Percentiles rank a stretch among this genome's conserved stretches.
phyloP scores from a whole-genome alignment of 2,329 filamentous ascomycete species.

The Drechslerella dactyloides region DNA sequence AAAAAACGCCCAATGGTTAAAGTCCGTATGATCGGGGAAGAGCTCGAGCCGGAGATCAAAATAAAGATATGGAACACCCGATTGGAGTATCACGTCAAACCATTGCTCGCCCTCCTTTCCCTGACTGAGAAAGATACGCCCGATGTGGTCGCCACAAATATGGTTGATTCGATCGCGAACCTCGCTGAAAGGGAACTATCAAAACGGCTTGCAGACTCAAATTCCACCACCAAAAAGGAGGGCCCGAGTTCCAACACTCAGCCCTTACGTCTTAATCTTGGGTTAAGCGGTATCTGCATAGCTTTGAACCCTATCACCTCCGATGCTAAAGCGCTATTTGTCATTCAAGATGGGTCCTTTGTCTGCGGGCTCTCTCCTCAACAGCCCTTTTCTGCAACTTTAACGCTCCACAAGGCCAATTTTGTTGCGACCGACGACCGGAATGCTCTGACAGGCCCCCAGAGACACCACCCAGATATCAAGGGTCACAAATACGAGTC shows the following conservation, averaged over 20 bases:
- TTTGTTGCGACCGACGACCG: slow-evolving; percentile 82
- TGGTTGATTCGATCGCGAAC: slow-evolving; percentile 80
- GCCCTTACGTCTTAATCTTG: slow-evolving; percentile 73
- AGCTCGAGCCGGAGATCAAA: slow-evolving; percentile 89
- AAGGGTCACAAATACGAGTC: slow-evolving; percentile 53
- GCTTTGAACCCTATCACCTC: slow-evolving; percentile 81
- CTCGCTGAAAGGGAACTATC: slow-evolving; percentile 65
- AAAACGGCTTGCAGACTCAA: slow-evolving; percentile 21
- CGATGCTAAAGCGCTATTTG: slow-evolving; percentile 76
- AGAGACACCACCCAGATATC: slow-evolving; percentile 17
- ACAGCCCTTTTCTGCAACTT: slow-evolving; percentile 67
- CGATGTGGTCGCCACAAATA: slow-evolving; percentile 75
- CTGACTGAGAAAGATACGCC: slow-evolving; percentile 71
- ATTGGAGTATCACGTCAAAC: slow-evolving; percentile 86
- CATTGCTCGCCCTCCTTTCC: slow-evolving; percentile 78
- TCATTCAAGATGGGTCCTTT: slow-evolving; percentile 78
- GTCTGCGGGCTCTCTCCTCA: slow-evolving; percentile 71
- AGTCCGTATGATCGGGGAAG: slow-evolving; percentile 88
- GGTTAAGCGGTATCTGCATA: slow-evolving; percentile 78
- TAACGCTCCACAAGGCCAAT: slow-evolving; percentile 79
- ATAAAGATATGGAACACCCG: slow-evolving; percentile 83
- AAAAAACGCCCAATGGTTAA: slow-evolving; percentile 71
- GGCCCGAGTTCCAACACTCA: slow-evolving; percentile 59
- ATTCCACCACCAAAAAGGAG: slow-evolving; percentile 41
- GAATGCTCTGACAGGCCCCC: slow-evolving; percentile 59